Evolutionary conservation across 352 stramenopile genomes (phyloP), one percentile per base, ranked within the genome.

Genomic region (Globisporangium radiosum): DNA sequence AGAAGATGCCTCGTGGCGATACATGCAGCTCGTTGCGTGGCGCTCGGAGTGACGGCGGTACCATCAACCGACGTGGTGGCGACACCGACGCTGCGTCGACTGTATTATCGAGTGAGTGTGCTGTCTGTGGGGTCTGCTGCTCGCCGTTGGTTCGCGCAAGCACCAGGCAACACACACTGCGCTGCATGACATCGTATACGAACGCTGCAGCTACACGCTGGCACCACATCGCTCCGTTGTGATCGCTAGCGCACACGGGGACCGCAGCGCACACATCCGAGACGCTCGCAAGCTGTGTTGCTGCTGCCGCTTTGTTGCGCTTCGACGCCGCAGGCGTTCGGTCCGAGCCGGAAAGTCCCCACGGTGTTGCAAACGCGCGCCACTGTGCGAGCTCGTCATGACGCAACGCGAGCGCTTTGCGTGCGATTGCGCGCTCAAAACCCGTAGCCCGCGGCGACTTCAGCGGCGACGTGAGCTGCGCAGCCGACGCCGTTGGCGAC

Each of bases 1-100:
- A 73, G 25, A 76, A 74, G 10, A 76, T 63, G 2, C 69, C 63
- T 43, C 59, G 58, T 13, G 47, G 49, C 15, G 45, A 25, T 2
- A 25, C 25, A 37, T n/a, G 36, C 7, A 1, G 37, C 42, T 43
- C 39, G 40, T 62, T 25, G 25, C 25, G 25, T 1, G 25, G 25
- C 25, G 25, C 25, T 25, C 25, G 25, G 25, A 25, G 25, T 25
- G 25, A 25, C 25, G 25, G 25, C 25, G 25, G 25, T 25, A 25
- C 25, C 25, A 25, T 25, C 25, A 25, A 1, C 25, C 25, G 25
- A 25, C 25, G 25, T 2, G 25, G 1, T 25, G 25, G 2, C 25
- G 25, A 25, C 25, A 25, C 25, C 25, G 25, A 25, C 25, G 25
- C 25, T 25, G 25, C 25, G 25, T 25, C 25, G 25, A 25, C 25